Evolutionary conservation across 2,329 filamentous ascomycete genomes (phyloP), one percentile per base, ranked within the genome.

Genomic region (Talaromyces rugulosus): DNA sequence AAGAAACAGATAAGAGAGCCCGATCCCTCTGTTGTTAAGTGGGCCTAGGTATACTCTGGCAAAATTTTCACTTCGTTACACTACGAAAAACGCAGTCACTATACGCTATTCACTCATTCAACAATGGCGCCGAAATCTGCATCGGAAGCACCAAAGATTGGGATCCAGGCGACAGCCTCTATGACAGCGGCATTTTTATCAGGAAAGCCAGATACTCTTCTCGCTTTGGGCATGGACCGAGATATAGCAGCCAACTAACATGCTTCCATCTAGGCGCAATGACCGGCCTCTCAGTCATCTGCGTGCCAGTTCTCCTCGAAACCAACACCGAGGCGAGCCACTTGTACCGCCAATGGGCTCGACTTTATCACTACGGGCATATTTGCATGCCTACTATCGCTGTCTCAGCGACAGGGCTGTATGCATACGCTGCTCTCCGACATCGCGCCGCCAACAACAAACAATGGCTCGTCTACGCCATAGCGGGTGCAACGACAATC

Each of bases 311-410:
- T 16, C 18, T 60, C 2, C 40, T 60, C 6, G 51, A 60, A n/a
- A 60, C 58, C 7, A 70, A 66, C 16, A 62, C 64, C 5, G 58
- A 69, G 9, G 52, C 70, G 0, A 44, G 61, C 8, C 71, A 73
- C 6, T 57, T 75, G 14, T 63, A 72, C 51, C 64, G 44, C 9
- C 71, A 75, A 61, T 77, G 72, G 73, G 69, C 66, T 1, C 66
- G 71, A 2, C 64, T 74, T 36, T 77, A 76, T 60, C 67, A 72
- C 66, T 74, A 74, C 56, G 73, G 72, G 2, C 72, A 74, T 58
- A 62, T 63, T 5, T 58, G 63, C 14, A 64, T 75, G 58, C 74
- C 74, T 3, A 61, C 67, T n/a, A 36, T 75, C 33, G 66, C 66
- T 4, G 64, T 76, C 31, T 65, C 50, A 2, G 72, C 71, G 3